Evolutionary conservation across 78 protist species (phyloP), one percentile per base, ranked within the genome.

Genomic region (Isochrysis galbana): DNA sequence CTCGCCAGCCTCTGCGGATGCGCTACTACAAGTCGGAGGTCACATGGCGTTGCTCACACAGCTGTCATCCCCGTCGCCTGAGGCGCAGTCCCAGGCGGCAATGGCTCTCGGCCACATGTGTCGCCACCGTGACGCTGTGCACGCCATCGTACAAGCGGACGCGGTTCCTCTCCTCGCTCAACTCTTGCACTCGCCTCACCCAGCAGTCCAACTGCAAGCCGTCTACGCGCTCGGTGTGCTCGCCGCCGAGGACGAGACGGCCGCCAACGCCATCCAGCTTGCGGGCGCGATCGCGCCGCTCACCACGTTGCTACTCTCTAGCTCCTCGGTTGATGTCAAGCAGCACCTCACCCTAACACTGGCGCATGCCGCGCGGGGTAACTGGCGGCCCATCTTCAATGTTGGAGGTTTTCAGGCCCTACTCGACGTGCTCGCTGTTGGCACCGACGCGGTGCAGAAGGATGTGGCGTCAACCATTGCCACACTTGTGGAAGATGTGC

Each of bases 141-240:
- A 61, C 36, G 74, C 74, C 36, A 23, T 61, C 3, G 36, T 61
- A 10, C n/a, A 61, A 32, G 74, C 23, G n/a, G 74, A 61, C 29
- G 26, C 74, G 74, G 74, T 61, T 7, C 74, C 74, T 38, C 82
- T 72, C 29, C 82, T 72, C 44, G 4, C 44, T 5, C 0, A 1
- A 3, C 82, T 72, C 26, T 42, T 72, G 45, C 82, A 72, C 82
- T n/a, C 82, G 1, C 82, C 82, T 0, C 0, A 2, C 44, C 44
- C 44, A 17, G 39, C 21, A 1, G 82, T 72, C n/a, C 82, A 72
- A 42, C 19, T 36, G 44, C 21, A 72, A 17, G 22, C 82, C 39
- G 82, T 72, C 36, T 72, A 72, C 82, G 82, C 82, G 82, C 82
- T 72, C 44, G 82, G 82, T 42, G 44, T 17, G 44, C 82, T 72